A percentile compares a stretch with the other conserved stretches of the same genome.
Evolutionary conservation across 495 filamentous ascomycete genomes (phyloP).

Genomic region (Podospora appendiculata): DNA sequence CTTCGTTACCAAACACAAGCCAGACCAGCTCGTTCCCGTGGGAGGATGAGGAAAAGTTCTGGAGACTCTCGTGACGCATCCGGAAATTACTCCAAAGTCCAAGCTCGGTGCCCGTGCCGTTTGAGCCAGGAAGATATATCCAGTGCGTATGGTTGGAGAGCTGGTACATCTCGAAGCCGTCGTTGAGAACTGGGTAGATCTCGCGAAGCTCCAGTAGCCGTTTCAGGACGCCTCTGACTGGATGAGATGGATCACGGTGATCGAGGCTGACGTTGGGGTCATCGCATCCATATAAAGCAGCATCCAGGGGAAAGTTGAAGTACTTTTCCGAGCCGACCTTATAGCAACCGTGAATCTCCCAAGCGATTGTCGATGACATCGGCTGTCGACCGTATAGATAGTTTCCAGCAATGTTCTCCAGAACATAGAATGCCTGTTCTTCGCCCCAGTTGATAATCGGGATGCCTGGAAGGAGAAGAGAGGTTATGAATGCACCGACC

Average conservation of each 20-base stretch:
- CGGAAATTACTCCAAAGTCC: conserved; percentile 47
- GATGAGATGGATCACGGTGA: conserved; percentile 45
- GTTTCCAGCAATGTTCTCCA: conserved; percentile 58
- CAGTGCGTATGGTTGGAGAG: conserved; percentile 52
- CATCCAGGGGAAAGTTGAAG: conserved; percentile 21
- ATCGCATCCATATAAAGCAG: conserved; percentile 53
- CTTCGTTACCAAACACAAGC: conserved; percentile 60
- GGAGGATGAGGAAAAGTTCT: conserved; percentile 48
- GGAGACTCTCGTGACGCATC: conserved; percentile 28
- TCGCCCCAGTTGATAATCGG: conserved; percentile 60
- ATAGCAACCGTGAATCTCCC: conserved; percentile 62
- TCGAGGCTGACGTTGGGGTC: conserved; percentile 55
- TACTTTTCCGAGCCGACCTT: conserved; percentile 31
- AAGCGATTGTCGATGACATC: conserved; percentile 57
- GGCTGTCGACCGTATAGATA: conserved; percentile 62
- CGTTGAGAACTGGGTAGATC: conserved; percentile 51
- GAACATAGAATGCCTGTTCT: conserved; percentile 59
- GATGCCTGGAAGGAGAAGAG: conserved; percentile 56
- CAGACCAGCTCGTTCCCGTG: conserved; percentile 35
- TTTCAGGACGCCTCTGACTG: conserved; percentile 52
- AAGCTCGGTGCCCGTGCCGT: conserved; percentile 50
- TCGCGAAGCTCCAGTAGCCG: conserved; percentile 56
- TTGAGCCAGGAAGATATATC: conserved; percentile 49
- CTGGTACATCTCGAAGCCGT: conserved; percentile 51
- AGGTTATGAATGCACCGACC: conserved; percentile 54